Evolutionary conservation across 345 rosid genomes (phyloP), one percentile per base, ranked within the genome.

Genomic region (Moricandia moricandioides): DNA sequence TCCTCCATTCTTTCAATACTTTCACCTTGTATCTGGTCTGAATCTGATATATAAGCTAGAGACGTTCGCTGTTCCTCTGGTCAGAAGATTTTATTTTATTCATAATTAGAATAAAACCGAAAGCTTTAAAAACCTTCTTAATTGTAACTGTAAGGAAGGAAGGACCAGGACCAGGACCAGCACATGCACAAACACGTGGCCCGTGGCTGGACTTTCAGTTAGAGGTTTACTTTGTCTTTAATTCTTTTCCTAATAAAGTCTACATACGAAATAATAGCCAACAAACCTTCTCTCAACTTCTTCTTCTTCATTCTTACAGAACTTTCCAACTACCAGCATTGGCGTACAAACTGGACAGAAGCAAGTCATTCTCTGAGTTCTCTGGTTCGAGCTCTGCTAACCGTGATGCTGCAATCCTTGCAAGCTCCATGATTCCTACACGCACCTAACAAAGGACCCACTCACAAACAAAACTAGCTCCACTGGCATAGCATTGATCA

Each of bases 391-490:
- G 87, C 82, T 85, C 75, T 17, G 82, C 74, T 73, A 80, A 80
- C 7, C 78, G 88, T 78, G 62, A 78, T 27, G 88, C 88, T 4
- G 98, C 95, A 37, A 85, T 54, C 70, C 81, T 80, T 14, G 89
- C 98, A 17, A 94, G 88, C 11, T 84, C 84, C 31, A 56, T 94
- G 88, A 18, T 54, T 86, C 84, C 90, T 88, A 76, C 96, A 91
- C n/a, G 93, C 97, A 54, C 96, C 96, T 55, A 91, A 76, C 43
- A 91, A 73, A 52, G 95, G 91, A 72, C 97, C 97, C 98, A 1
- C 97, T 90, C 2, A 85, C 95, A 69, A 88, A 94, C 63, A 87
- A 8, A 82, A 91, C 97, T 1, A 96, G 93, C 76, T 86, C 70
- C 70, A 82, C 27, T 21, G 87, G 87, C 90, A 91, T 90, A 9